Base-by-base conservation (phyloP, 805 yeast species). In the Kazachstania viticola region DNA sequence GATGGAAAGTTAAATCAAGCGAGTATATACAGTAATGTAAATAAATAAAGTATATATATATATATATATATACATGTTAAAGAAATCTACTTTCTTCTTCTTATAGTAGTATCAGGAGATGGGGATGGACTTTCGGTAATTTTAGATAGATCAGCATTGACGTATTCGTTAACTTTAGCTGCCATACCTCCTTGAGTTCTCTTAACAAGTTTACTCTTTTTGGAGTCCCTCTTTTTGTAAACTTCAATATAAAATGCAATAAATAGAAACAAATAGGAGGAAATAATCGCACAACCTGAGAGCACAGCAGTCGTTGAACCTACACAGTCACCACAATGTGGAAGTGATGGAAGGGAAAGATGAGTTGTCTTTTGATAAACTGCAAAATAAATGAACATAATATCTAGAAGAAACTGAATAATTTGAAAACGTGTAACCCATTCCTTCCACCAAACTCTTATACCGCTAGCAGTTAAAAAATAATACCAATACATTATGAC, bases 371-470 rank as follows among this genome's bases (percentile, higher is more conserved):
- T 77, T 48, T 75, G 53, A 31, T 82, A 87, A 32, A 94, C 77
- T 30, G 95, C 94, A 59, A 81, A 85, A 67, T 85, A 88, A 41
- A 88, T 93, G 56, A 88, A 85, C 27, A 68, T 73, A 51, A 88
- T 71, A 60, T 88, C 97, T 51, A 88, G 67, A 44, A 88, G 62
- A 54, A 88, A 88, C 65, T 88, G 97, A 51, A 82, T 66, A 62
- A 88, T 88, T 67, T 88, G 97, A 67, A 83, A 75, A 42, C 94
- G 71, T 34, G 97, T 88, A 44, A 88, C 95, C 95, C 95, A 88
- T 66, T 85, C 93, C 65, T 88, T 88, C 97, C 97, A 88, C 95
- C 96, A 87, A 35, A 88, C 95, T 51, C 84, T 77, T 54, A 87
- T 82, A 37, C 94, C 95, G 56, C 94, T 72, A 16, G 95, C 81